Evolutionary conservation across 257 asterid genomes (phyloP).

Genomic region (Orobanche coerulescens): DNA sequence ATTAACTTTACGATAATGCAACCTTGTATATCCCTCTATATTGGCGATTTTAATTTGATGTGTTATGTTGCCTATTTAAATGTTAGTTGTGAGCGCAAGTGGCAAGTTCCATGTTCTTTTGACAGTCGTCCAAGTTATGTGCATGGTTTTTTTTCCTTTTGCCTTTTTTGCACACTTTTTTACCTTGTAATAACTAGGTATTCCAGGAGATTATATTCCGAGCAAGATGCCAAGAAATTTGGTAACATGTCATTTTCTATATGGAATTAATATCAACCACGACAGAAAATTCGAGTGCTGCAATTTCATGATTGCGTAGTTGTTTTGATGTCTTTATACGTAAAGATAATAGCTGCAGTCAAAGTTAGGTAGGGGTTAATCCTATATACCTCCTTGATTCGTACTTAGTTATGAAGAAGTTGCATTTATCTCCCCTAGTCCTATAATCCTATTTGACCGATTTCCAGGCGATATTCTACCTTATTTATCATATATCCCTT

Average conservation of each 20-base stretch:
- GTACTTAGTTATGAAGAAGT: too few species aligned
- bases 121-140: background rate
- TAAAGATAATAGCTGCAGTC: too few species aligned
- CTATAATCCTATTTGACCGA: background rate
- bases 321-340: background rate
- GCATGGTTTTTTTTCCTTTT: background rate
- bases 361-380: background rate
- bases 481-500: background rate
- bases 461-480: too few species aligned
- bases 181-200: background rate
- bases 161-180: background rate
- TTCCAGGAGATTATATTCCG: too few species aligned
- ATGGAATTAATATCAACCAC: background rate
- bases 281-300: background rate
- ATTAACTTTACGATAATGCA: background rate
- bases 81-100: constrained; percentile 15
- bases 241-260: background rate
- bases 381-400: too few species aligned
- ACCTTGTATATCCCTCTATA: too few species aligned
- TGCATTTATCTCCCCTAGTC: too few species aligned
- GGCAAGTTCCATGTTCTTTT: background rate
- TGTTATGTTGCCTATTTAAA: constrained; percentile 1
- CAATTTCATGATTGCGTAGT: background rate
- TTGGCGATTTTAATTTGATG: constrained; percentile 2
- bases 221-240: background rate